Evolutionary conservation across 352 stramenopile species (phyloP), one percentile per base, ranked within the genome.

Genomic region (Phytophthora europaea): DNA sequence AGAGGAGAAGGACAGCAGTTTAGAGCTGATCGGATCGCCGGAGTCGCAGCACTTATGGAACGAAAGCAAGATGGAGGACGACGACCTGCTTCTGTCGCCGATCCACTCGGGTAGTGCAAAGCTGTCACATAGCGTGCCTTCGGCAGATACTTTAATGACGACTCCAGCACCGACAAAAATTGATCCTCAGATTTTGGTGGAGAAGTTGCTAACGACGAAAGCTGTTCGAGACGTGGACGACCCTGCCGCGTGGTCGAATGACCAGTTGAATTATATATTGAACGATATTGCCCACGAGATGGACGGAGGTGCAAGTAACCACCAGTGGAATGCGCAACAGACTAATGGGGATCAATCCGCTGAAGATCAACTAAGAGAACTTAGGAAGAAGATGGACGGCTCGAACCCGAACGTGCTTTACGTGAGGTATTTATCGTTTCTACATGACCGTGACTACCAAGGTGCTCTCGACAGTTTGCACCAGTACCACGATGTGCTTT

Each of bases 401-500:
- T 71, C 75, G 6, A 80, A 86, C 20, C 75, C 85, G 12, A 87
- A 88, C 47, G 85, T 83, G 23, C 67, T 93, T n/a, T 98, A 97
- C 66, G 85, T 94, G 20, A 78, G 84, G 36, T 98, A 97, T 71
- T 70, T 98, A 31, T 90, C 94, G 45, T 95, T 84, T 51, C 75
- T 98, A 13, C 76, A 88, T 51, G 69, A 88, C 28, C 84, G 88
- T 38, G 89, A 98, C 64, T 97, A 97, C 64, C 85, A 93, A 40
- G 81, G 80, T 16, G 94, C 96, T 22, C 70, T 98, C 5, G 91
- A 98, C 62, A 89, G 83, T 28, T 81, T 99, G n/a, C 94, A 98
- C 66, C 83, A 92, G 61, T 99, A 98, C 68, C 97, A 98, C 79
- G 96, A 99, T 63, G 89, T 98, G 60, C 83, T 90, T 9, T 91